Evolutionary conservation across 148 eudicot species (phyloP).

Genomic region (Talinum fruticosum): DNA sequence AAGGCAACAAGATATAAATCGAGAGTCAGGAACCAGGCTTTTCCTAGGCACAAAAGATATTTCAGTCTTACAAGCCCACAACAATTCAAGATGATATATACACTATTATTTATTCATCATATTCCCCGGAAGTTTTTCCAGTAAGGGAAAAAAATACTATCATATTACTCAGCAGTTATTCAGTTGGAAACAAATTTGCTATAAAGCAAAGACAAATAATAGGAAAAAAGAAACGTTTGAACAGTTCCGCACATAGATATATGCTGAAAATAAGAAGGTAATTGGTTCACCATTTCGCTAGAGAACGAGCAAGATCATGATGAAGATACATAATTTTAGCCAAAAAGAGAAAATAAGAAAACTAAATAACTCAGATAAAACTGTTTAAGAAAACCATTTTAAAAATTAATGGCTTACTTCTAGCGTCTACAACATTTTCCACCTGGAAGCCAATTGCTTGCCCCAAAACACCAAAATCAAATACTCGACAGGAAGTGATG

Average conservation of each 20-base stretch:
- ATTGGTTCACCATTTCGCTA: not conserved
- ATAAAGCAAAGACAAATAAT: not conserved
- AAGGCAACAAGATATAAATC: too few species aligned
- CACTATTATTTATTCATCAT: not conserved
- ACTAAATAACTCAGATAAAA: not conserved
- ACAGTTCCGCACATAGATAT: not conserved
- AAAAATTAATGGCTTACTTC: constrained; percentile 12
- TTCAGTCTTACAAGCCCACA: not conserved
- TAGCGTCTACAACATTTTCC: constrained; percentile 15
- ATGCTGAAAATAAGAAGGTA: not conserved
- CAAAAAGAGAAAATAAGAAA: not conserved
- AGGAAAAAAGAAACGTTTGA: not conserved
- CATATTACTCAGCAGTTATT: not conserved
- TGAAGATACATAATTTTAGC: not conserved
- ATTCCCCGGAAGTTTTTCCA: not conserved
- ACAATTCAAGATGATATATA: too few species aligned
- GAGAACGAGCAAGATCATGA: not conserved
- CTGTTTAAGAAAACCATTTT: not conserved
- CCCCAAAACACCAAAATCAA: constrained; percentile 22
- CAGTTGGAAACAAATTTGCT: not conserved
- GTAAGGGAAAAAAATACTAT: not conserved
- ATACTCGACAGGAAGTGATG: constrained; percentile 1
- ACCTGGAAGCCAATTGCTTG: constrained; percentile 16
- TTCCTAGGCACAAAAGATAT: not conserved
- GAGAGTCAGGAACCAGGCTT: not conserved